Base-by-base conservation (phyloP, 2,329 filamentous ascomycete genomes). In the Trichophyton mentagrophytes region DNA sequence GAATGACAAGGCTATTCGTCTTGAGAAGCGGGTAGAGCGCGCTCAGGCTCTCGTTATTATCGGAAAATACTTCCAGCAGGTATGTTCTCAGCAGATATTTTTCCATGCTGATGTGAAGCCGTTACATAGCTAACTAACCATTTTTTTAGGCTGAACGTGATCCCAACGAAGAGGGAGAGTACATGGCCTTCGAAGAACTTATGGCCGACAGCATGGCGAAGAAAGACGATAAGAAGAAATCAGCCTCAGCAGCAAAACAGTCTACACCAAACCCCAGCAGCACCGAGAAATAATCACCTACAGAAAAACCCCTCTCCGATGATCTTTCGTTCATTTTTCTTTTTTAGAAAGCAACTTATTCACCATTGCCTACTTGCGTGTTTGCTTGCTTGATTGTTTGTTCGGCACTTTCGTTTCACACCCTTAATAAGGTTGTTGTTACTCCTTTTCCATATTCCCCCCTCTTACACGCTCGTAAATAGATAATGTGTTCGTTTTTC, bases 141-240 rank as follows among this genome's bases (percentile, higher is more conserved):
- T 59, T 6, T 46, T 42, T 15, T 22, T 66, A 96, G 91, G 89
- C 92, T 46, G 82, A 88, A 73, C 86, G 93, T 64, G 87, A 92
- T 60, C 87, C 92, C 47, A 93, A 99, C 65, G 93, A 99, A 78
- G 93, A 99, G 75, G 92, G 93, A 65, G 93, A 97, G 69, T 97
- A 95, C 76, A 95, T 99, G 84, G 91, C 92, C 15, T 99, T 99
- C 67, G 93, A 99, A 74, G 90, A 97, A 75, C 85, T 99, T 61
- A 95, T 99, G 74, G 91, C 93, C 58, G 93, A 99, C 72, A 92
- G 92, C 3, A 90, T 91, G 61, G 87, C 90, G 60, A 97, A 97
- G 82, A 96, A 96, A 76, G 90, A 92, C 69, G 84, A 88, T 61
- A 87, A 90, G 71, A 77, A 80, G 64, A 74, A 79, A 62, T 85